Conservation (phyloP, 2,329 filamentous ascomycete genomes). For the Cadophora luteo-olivacea region DNA sequence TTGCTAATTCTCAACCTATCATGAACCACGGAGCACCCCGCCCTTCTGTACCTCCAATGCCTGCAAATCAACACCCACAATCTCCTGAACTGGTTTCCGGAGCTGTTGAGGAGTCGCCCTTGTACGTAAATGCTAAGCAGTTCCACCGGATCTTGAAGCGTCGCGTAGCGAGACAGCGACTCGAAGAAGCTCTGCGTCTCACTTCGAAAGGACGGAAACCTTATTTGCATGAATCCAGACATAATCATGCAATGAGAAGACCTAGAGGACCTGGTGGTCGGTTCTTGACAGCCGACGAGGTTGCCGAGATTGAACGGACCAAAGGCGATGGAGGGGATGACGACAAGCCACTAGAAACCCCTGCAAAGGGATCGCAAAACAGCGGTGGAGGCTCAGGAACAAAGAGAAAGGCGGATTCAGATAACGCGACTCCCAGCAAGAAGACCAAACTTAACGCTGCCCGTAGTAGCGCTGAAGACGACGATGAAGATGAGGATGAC, state of each 20-base stretch:
- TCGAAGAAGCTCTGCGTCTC: slow-evolving; percentile 89
- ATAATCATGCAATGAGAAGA: slow-evolving; percentile 97
- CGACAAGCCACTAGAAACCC: slow-evolving; percentile 45
- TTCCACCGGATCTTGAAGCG: slow-evolving; percentile 97
- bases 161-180: slow-evolving; percentile 87
- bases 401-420: slow-evolving; percentile 67
- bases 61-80: slow-evolving; percentile 68
- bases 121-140: slow-evolving; percentile 98
- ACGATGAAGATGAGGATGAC: slow-evolving; percentile 45
- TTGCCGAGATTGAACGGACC: slow-evolving; percentile 83
- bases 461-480: slow-evolving; percentile 43
- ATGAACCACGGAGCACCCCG: slow-evolving; percentile 70
- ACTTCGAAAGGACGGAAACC: slow-evolving; percentile 97
- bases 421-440: slow-evolving; percentile 58
- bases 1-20: slow-evolving; percentile 76
- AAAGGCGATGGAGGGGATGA: slow-evolving; percentile 49
- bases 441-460: slow-evolving; percentile 52
- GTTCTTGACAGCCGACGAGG: slow-evolving; percentile 95
- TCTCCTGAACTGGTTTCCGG: slow-evolving; percentile 80
- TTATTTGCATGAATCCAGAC: slow-evolving; percentile 94
- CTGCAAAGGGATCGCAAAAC: slow-evolving; percentile 42
- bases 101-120: slow-evolving; percentile 84
- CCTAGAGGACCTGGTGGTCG: slow-evolving; percentile 92
- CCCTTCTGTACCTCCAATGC: slow-evolving; percentile 63
- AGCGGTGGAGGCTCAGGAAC: slow-evolving; percentile 49